These are phyloP conservation scores for Cryptococcus hybrid DNA, from an alignment of 1,284 basidiomycete species.

Conservation along the genomic window DNA sequence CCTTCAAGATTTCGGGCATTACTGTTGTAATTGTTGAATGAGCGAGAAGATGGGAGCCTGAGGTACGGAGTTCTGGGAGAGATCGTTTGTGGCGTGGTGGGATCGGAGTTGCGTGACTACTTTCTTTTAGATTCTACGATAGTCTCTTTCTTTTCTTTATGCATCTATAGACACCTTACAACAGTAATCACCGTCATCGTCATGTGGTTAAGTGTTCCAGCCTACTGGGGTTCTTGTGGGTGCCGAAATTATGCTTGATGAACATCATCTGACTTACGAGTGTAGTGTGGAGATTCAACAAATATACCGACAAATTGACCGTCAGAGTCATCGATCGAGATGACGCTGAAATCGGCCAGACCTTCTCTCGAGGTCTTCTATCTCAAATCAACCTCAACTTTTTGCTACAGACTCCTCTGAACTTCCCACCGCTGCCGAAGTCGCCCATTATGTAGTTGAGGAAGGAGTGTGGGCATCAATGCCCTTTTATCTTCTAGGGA, in stretches of 20 bases:
- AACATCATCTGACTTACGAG: constrained; percentile 1
- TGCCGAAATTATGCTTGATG: neutral
- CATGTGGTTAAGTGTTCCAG: constrained; percentile 43
- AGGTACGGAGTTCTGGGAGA: too few species aligned
- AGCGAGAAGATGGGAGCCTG: too few species aligned
- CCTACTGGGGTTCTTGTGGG: constrained; percentile 55
- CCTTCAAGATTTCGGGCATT: constrained; percentile 34
- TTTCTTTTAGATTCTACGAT: too few species aligned
- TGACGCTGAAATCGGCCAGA: constrained; percentile 49
- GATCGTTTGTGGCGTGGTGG: too few species aligned
- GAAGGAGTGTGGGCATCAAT: constrained; percentile 44
- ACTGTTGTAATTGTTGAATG: constrained; percentile 11
- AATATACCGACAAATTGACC: constrained; percentile 50
- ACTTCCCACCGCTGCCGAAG: constrained; percentile 24
- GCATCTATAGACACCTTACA: constrained; percentile 1
- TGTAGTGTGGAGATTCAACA: constrained; percentile 41
- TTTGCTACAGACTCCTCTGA: constrained; percentile 33
- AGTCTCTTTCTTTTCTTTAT: too few species aligned
- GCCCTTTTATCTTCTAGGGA: constrained; percentile 28
- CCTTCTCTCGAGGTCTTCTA: constrained; percentile 31
- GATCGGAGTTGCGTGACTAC: too few species aligned
- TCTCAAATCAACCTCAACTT: constrained; percentile 27
- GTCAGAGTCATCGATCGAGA: constrained; percentile 55
- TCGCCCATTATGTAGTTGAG: constrained; percentile 37
- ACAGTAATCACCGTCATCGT: constrained; percentile 28